Conservation (phyloP, 2,329 filamentous ascomycete genomes). For the Nothophaeocryptopus gaeumannii region DNA sequence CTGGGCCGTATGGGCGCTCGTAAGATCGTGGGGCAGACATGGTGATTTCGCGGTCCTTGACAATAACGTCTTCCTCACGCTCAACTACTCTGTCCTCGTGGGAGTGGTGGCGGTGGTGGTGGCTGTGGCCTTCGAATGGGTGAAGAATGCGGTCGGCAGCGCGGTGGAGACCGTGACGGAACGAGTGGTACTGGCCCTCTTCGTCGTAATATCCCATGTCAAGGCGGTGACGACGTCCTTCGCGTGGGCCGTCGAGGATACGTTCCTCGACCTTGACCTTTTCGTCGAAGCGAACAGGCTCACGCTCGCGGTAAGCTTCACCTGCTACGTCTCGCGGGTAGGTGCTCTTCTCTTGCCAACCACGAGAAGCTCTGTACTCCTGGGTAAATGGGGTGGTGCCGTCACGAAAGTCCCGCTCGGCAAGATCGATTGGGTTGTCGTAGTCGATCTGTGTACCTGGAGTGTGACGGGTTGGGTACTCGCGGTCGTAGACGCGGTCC, state of each 20-base stretch:
- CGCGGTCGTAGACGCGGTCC: conserved; percentile 46
- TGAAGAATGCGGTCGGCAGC: conserved; percentile 64
- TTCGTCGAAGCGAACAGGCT: conserved; percentile 36
- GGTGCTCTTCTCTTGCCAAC: conserved; percentile 41
- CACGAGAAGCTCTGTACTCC: conserved; percentile 37
- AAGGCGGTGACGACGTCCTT: conserved; percentile 45
- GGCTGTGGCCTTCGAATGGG: conserved; percentile 56
- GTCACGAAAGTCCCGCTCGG: conserved; percentile 48
- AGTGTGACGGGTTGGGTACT: conserved; percentile 48
- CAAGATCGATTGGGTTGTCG: conserved; percentile 56
- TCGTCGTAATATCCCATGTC: conserved; percentile 81
- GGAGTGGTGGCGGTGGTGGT: conserved; percentile 51
- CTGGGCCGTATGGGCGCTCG: conserved; percentile 25
- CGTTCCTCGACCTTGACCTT: conserved; percentile 53
- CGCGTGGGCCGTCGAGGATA: conserved; percentile 49
- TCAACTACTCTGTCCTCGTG: conserved; percentile 32
- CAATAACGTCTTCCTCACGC: conserved; percentile 46
- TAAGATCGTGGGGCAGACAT: conserved; percentile 37
- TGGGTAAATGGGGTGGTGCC: conserved; percentile 39
- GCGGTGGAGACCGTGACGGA: conserved; percentile 67
- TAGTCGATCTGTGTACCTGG: conserved; percentile 52
- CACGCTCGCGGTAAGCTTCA: conserved; percentile 39
- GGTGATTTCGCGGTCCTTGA: conserved; percentile 49
- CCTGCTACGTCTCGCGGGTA: conserved; percentile 37
- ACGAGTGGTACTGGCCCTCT: conserved; percentile 71